phyloP scores from a whole-genome alignment of 2,329 filamentous ascomycete genomes.

The Apiospora aurea region DNA sequence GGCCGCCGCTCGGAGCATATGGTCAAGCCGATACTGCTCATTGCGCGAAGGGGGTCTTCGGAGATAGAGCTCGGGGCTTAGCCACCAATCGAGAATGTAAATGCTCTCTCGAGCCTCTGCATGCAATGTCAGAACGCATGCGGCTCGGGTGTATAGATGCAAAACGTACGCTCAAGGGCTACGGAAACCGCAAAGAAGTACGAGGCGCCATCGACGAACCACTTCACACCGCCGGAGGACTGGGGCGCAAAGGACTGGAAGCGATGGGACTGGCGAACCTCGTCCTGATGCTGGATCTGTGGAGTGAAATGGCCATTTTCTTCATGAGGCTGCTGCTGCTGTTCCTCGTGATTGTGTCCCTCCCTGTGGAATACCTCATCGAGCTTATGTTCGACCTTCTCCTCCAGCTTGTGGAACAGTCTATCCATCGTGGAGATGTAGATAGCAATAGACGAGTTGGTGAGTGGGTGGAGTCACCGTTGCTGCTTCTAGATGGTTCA shows the following conservation, averaged over 20 bases:
- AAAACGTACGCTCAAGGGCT: slow-evolving; percentile 69
- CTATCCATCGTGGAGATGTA: slow-evolving; percentile 44
- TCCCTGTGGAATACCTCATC: slow-evolving; percentile 49
- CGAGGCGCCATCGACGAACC: slow-evolving; percentile 84
- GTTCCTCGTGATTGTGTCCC: slow-evolving; percentile 40
- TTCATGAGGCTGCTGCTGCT: slow-evolving; percentile 27
- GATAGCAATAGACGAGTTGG: neutral
- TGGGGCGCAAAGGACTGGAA: slow-evolving; percentile 76
- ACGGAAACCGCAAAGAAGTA: slow-evolving; percentile 88
- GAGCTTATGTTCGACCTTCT: slow-evolving; percentile 48
- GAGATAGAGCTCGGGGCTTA: slow-evolving; percentile 87
- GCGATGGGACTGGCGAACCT: slow-evolving; percentile 50
- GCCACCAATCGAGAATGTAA: slow-evolving; percentile 91
- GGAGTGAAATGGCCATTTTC: slow-evolving; percentile 37
- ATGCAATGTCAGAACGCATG: neutral
- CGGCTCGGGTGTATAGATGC: neutral
- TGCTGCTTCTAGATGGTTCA: neutral
- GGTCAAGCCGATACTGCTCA: slow-evolving; percentile 83
- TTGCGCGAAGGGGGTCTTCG: slow-evolving; percentile 82
- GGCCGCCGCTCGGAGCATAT: slow-evolving; percentile 81
- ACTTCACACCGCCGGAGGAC: slow-evolving; percentile 79
- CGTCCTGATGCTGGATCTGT: slow-evolving; percentile 45
- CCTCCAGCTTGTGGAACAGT: slow-evolving; percentile 54
- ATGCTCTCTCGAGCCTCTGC: slow-evolving; percentile 75
- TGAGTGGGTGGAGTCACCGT: neutral